Percentiles rank a stretch among this genome's conserved stretches.
These are phyloP conservation scores for Triticum timopheevii DNA, from an alignment of 176 grass and related monocot genomes.

Conservation along the genomic window DNA sequence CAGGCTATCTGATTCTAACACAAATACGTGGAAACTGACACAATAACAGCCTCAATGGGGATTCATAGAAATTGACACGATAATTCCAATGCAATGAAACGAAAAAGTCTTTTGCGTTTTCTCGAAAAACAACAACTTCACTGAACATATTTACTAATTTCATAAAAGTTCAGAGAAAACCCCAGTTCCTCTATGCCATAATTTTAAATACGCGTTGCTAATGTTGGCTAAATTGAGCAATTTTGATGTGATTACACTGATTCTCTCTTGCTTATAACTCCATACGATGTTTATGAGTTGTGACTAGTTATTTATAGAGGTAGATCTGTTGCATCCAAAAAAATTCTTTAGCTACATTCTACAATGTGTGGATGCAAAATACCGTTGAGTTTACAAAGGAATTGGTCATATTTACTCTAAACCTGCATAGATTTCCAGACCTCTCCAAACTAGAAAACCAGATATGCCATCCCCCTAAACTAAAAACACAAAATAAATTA, in stretches of 20 bases:
- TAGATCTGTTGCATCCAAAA: not conserved
- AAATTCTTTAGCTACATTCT: not conserved
- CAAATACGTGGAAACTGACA: not conserved
- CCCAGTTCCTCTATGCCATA: not conserved
- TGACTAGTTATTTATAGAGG: not conserved
- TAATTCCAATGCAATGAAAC: no score
- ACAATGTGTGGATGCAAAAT: not conserved
- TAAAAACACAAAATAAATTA: not conserved
- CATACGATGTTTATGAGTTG: not conserved
- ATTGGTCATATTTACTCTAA: not conserved
- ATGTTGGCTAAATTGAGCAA: not conserved
- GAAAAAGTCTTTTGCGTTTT: no score
- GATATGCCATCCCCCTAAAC: not conserved
- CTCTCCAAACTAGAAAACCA: not conserved
- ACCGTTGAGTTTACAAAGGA: not conserved
- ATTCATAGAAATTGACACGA: slow-evolving; percentile 10
- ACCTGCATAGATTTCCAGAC: not conserved
- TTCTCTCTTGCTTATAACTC: slow-evolving; percentile 22
- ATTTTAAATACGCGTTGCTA: not conserved
- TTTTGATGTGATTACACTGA: not conserved
- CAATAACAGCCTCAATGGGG: slow-evolving; percentile 1
- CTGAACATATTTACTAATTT: not conserved
- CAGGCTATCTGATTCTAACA: not conserved
- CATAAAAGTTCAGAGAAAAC: not conserved
- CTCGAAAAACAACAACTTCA: not conserved